Base-by-base conservation (phyloP, 2,329 filamentous ascomycete genomes). In the Teratosphaeriaceae sp. region DNA sequence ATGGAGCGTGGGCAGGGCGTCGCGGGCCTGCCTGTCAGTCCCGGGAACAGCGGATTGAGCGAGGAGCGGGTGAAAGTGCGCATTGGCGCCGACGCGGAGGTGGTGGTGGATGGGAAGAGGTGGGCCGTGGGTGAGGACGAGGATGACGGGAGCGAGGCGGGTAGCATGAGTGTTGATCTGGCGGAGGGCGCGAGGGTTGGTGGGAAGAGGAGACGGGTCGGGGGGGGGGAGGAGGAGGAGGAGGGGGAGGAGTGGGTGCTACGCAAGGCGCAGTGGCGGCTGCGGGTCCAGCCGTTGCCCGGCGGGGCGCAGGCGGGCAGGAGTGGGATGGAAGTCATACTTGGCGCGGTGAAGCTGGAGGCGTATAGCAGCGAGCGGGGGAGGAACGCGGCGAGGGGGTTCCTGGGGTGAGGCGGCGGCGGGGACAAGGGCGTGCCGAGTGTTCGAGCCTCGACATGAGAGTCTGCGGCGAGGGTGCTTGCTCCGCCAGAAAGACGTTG, bases 1-100 rank as follows among this genome's bases (percentile, higher is more conserved):
- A 69, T 76, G 37, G 71, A 76, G 3, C 59, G 59, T 2, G 65
- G 64, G n/a, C 80, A 79, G n/a, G 80, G 76, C 9, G 74, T 76
- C 5, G 70, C 70, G 33, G 78, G 73, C 45, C 78, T 80, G 54
- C 76, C 81, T 0, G 71, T 78, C 1, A 81, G 78, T 16, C 84
- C 84, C 0, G 82, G 81, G 0, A 82, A 82, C 57, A 84, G 80
- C 0, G 78, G 84, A 0, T 64, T 86, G 22, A 82, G 79, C 55
- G 82, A 86, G 44, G 81, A 87, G 47, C 71, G 77, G 8, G 80
- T 94, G 13, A 78, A 78, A 46, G 73, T 85, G 11, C 64, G 72
- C 2, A 65, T 90, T 19, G 81, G 79, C 5, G 58, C 69, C 1
- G 78, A 84, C 2, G 71, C 80, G 2, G 72, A 72, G 51, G 69